Evolutionary conservation across 352 stramenopile genomes (phyloP), one percentile per base, ranked within the genome.

Genomic region (Globisporangium paroecandrum): DNA sequence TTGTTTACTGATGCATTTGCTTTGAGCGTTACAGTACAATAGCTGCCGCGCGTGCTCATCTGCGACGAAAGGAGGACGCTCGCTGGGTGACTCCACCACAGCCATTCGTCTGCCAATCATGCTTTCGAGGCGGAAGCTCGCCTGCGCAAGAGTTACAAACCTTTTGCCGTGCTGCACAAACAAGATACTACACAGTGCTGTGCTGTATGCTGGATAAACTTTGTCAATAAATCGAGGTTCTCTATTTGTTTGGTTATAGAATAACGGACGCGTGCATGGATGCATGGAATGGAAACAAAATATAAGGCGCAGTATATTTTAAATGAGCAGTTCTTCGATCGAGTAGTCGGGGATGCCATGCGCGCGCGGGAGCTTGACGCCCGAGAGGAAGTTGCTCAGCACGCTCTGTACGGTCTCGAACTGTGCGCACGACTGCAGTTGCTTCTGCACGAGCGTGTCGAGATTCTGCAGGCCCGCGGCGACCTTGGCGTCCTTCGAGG

Each of bases 321-420:
- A 90, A 58, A 90, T 79, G 60, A 72, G 64, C 47, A 93, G 71
- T 69, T 91, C 79, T 74, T 93, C 85, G 72, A 93, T 89, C 60
- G 78, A 86, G 73, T 93, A 93, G 68, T 93, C 83, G 10, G 83
- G 71, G 56, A 93, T 82, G 70, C 80, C 83, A 25, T 83, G 82
- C 20, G 82, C 77, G 49, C 75, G 73, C 38, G 85, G 83, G 53
- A 95, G 75, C 69, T 78, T 78, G 60, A 91, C 80, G 46, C 82
- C 81, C n/a, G 78, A 86, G 54, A 94, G 49, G 54, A 92, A 90
- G 79, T 94, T 92, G 69, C 80, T 85, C 46, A 95, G 72, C 58
- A 93, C 87, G 63, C 76, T 83, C 51, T 91, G 80, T 20, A 93
- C 83, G 49, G 70, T 77, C 59, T 93, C 85, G 66, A 87, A 91